phyloP scores from a whole-genome alignment of 1,284 basidiomycete genomes.

The Ceratobasidium papillatum region DNA sequence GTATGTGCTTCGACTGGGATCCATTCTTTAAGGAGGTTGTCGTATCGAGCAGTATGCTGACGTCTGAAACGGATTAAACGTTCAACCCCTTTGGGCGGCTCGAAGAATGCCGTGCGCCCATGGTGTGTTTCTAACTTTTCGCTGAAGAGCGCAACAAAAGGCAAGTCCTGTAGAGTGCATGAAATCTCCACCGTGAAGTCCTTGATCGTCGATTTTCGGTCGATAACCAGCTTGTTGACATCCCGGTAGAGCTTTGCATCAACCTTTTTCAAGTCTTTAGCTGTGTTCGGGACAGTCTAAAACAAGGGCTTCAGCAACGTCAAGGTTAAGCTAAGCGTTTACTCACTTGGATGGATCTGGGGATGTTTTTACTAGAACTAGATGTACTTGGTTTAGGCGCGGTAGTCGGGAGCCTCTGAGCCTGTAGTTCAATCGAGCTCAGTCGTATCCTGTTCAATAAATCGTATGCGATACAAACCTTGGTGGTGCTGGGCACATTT shows the following conservation, averaged over 20 bases:
- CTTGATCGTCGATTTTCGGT: conserved; percentile 40
- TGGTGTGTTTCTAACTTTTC: conserved; percentile 8
- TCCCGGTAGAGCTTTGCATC: conserved; percentile 21
- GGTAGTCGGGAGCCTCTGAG: not conserved
- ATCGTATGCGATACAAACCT: not conserved
- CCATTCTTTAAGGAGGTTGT: conserved; percentile 39
- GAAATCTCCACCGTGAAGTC: conserved; percentile 41
- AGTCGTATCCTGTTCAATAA: not conserved
- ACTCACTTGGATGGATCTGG: not conserved
- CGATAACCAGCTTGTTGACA: conserved; percentile 43
- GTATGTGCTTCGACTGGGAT: conserved; percentile 33
- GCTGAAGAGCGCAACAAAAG: conserved; percentile 5
- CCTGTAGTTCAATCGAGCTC: not conserved
- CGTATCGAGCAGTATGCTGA: conserved; percentile 37
- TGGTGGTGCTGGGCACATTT: not conserved
- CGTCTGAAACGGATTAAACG: conserved; percentile 42
- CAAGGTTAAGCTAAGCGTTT: not conserved
- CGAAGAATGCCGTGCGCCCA: conserved; percentile 16
- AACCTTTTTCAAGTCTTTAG: conserved; percentile 8
- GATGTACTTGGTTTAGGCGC: not conserved
- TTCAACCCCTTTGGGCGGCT: conserved; percentile 11
- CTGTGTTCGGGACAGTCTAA: not conserved
- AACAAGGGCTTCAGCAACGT: not conserved
- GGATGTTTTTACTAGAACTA: not conserved
- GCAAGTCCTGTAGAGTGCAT: conserved; percentile 3